These are phyloP conservation scores for Bretschneidera sinensis DNA, from an alignment of 345 rosid genomes.

Conservation along the genomic window DNA sequence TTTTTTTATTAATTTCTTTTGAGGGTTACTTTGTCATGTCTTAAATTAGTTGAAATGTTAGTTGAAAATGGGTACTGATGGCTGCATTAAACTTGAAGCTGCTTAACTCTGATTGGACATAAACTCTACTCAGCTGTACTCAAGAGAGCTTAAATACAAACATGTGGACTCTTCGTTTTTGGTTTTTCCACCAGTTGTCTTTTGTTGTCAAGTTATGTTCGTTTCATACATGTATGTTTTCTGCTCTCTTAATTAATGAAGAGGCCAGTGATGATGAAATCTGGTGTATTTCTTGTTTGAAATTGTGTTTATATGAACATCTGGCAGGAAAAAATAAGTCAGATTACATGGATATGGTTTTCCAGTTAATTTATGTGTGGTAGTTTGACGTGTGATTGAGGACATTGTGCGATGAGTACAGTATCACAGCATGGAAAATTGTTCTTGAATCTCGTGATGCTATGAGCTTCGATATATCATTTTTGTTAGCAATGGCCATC, in stretches of 20 bases:
- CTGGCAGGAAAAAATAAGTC: too few species aligned
- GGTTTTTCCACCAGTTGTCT: background rate
- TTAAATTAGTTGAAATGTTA: constrained; percentile 2
- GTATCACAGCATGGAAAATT: too few species aligned
- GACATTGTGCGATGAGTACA: too few species aligned
- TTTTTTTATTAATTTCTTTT: constrained; percentile 5
- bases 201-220: too few species aligned
- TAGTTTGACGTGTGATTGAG: too few species aligned
- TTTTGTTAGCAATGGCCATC: constrained; percentile 3
- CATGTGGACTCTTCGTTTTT: background rate
- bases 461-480: background rate
- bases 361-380: too few species aligned
- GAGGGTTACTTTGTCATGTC: constrained; percentile 4
- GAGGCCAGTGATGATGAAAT: background rate
- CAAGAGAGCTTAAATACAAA: background rate
- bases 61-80: constrained; percentile 5
- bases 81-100: constrained; percentile 18
- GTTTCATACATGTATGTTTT: background rate
- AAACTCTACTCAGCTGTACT: background rate
- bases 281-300: background rate
- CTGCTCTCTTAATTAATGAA: background rate
- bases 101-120: constrained; percentile 4
- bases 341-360: background rate
- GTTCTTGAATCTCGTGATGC: background rate
- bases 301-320: background rate